Evolutionary conservation across 2,329 filamentous ascomycete genomes (phyloP).

Genomic region (Chaetomium globosum): DNA sequence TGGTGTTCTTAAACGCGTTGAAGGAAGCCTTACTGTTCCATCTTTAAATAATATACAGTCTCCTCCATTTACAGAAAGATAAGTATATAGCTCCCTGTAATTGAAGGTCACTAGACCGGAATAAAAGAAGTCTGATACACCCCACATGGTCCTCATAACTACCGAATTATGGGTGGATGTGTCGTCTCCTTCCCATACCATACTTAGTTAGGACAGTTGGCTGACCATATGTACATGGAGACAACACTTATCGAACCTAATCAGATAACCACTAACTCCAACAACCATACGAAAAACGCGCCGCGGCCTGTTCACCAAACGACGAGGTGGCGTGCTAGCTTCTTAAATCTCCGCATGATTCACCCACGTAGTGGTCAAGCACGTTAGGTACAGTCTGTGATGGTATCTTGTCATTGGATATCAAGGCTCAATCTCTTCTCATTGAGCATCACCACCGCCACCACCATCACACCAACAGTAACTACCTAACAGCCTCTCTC

Average conservation of each 20-base stretch:
- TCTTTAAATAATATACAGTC: too few species aligned
- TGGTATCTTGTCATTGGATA: background rate
- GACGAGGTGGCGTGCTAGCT: background rate
- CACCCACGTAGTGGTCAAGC: background rate
- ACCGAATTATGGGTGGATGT: too few species aligned
- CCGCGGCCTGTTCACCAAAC: background rate
- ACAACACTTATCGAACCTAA: background rate
- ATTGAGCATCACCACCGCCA: background rate
- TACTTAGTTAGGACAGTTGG: too few species aligned
- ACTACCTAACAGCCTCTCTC: background rate
- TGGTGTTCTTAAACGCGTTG: too few species aligned
- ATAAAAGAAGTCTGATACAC: too few species aligned
- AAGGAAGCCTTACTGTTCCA: too few species aligned
- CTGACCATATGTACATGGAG: background rate
- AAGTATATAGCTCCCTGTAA: too few species aligned
- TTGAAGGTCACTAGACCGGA: too few species aligned
- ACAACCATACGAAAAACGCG: background rate
- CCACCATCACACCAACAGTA: background rate
- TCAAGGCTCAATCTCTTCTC: background rate
- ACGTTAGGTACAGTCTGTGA: background rate
- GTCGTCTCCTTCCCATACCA: too few species aligned
- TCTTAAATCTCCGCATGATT: background rate
- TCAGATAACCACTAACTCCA: background rate
- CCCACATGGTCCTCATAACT: too few species aligned
- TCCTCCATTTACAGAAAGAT: too few species aligned